These are phyloP conservation scores for Aspergillus glaucus DNA, from an alignment of 2,329 filamentous ascomycete species.

Conservation along the genomic window DNA sequence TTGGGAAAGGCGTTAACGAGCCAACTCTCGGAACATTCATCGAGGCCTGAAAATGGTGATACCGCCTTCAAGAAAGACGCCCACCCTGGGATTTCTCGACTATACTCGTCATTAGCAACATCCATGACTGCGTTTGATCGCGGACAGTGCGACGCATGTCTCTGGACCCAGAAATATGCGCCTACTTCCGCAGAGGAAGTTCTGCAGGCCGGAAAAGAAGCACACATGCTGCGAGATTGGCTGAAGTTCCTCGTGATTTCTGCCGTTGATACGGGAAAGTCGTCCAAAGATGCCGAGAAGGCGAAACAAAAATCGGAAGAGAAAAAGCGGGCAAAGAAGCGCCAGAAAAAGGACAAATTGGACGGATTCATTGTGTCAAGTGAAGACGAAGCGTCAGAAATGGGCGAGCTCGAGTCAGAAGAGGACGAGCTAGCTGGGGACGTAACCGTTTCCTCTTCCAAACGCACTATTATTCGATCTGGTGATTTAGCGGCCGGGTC, in stretches of 20 bases:
- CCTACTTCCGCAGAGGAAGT: slow-evolving; percentile 64
- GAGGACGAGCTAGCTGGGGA: slow-evolving; percentile 37
- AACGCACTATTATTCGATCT: slow-evolving; percentile 37
- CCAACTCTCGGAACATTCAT: slow-evolving; percentile 21
- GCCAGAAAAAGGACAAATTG: slow-evolving; percentile 63
- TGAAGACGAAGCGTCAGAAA: slow-evolving; percentile 64
- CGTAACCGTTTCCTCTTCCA: slow-evolving; percentile 27
- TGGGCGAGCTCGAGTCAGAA: slow-evolving; percentile 64
- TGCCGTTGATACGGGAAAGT: slow-evolving; percentile 60
- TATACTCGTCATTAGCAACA: slow-evolving; percentile 56
- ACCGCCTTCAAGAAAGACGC: slow-evolving; percentile 3
- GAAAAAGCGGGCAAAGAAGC: slow-evolving; percentile 50
- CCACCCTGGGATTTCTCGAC: slow-evolving; percentile 55
- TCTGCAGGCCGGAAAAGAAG: slow-evolving; percentile 67
- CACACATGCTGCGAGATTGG: slow-evolving; percentile 70
- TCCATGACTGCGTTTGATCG: slow-evolving; percentile 73
- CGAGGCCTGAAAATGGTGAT: slow-evolving; percentile 1
- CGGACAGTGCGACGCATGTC: slow-evolving; percentile 63
- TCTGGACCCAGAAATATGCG: slow-evolving; percentile 82
- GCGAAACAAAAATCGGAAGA: slow-evolving; percentile 17
- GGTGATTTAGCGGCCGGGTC: slow-evolving; percentile 31
- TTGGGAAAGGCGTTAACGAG: slow-evolving; percentile 22
- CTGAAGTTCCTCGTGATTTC: slow-evolving; percentile 68
- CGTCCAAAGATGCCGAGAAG: slow-evolving; percentile 21
- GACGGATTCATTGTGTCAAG: slow-evolving; percentile 75